Evolutionary conservation across 2,329 filamentous ascomycete species (phyloP), one percentile per base, ranked within the genome.

Genomic region (Penicillium thymicola): DNA sequence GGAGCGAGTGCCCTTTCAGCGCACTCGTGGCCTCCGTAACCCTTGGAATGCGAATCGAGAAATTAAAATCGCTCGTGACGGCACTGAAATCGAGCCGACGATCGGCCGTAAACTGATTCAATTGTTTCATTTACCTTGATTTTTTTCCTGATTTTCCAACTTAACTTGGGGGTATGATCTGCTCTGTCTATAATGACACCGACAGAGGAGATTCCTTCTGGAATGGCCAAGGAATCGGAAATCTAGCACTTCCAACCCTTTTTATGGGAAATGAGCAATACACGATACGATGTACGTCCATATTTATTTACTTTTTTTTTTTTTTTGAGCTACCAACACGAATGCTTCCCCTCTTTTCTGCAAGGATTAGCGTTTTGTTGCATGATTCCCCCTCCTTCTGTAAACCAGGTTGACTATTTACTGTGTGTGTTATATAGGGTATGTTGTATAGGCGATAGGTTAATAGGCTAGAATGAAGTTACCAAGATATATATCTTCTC

Each of bases 21-120:
- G 89, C 42, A 96, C 92, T 0, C 81, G 92, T 61, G 92, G 93
- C 0, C 76, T 97, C 54, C 84, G 92, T 34, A 97, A 97, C 70
- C 89, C 91, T 0, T 96, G 92, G 90, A 97, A 97, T 72, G 89
- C 90, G 5, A 96, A 97, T 68, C 81, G 93, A 51, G 93, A 97
- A 70, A 90, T 97, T 60, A 97, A 97, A 75, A 96, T 97, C 69
- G 93, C 93, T 25, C 83, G 93, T 66, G 93, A 97, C 67, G 93
- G 93, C 2, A 97, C 93, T 0, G 93, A 97, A 72, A 79, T 97
- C 51, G 93, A 97, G 73, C 89, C 92, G 28, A 84, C 81, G 30
- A 84, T 96, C 42, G 93, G 92, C 5, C 85, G 85, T 65, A 85
- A 85, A 65, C 77, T 97, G 52, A 80, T 95, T 60, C 85, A 86